Evolutionary conservation across 441 rosid species (phyloP).

Genomic region (Erodium chrysanthum): DNA sequence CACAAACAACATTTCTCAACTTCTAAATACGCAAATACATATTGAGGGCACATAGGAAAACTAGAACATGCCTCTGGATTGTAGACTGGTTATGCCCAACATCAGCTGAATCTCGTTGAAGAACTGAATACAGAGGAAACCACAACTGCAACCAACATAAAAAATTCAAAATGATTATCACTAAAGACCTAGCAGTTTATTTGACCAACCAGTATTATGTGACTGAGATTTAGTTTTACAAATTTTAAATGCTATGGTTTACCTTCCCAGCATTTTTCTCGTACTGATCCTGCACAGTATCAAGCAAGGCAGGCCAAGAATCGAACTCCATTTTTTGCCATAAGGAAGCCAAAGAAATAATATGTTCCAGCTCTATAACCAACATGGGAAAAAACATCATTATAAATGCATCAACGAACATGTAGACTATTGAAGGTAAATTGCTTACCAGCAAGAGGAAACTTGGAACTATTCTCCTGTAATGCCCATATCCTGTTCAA

Average conservation of each 20-base stretch:
- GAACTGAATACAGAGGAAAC: slow-evolving; percentile 83
- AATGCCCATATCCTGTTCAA: slow-evolving; percentile 43
- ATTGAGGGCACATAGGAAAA: slow-evolving; percentile 8
- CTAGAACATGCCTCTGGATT: slow-evolving; percentile 49
- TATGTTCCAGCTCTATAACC: slow-evolving; percentile 42
- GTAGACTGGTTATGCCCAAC: slow-evolving; percentile 39
- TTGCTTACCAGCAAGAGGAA: slow-evolving; percentile 59
- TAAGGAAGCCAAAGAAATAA: slow-evolving; percentile 46
- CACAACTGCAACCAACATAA: slow-evolving; percentile 63
- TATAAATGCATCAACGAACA: neutral
- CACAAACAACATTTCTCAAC: neutral
- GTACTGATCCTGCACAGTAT: slow-evolving; percentile 72
- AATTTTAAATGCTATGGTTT: slow-evolving; percentile 15
- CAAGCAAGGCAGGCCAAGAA: slow-evolving; percentile 75
- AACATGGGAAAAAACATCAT: slow-evolving; percentile 7
- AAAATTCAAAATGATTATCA: neutral
- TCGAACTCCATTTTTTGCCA: slow-evolving; percentile 92
- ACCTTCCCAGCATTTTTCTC: slow-evolving; percentile 83
- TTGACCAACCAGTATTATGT: neutral
- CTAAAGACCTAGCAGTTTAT: neutral
- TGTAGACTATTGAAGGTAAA: slow-evolving; percentile 3
- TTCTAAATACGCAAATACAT: slow-evolving; percentile 10
- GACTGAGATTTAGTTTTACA: slow-evolving; percentile 15
- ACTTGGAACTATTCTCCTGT: slow-evolving; percentile 62
- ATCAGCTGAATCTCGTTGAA: slow-evolving; percentile 30